Evolutionary conservation across 176 grass and related monocot species (phyloP), one percentile per base, ranked within the genome.

Genomic region (Otatea glauca): DNA sequence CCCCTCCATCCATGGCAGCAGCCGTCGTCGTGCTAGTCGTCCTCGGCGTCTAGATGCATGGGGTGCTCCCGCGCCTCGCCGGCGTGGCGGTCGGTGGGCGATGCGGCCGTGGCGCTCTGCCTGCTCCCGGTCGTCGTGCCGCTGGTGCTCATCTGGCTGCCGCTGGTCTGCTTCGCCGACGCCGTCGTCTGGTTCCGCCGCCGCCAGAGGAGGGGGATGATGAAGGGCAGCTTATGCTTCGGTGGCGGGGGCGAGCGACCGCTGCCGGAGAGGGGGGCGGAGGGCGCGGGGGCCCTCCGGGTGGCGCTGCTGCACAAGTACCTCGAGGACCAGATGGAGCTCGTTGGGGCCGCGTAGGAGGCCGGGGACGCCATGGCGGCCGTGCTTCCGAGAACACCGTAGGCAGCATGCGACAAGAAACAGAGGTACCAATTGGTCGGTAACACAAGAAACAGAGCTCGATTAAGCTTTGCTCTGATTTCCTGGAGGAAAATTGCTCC

Each of bases 311-410:
- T 96, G 81, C 76, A 80, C 13, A 84, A 86, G 81, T 96, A 96
- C 76, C 85, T 93, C 56, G 72, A 93, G 38, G 93, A 96, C 72
- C 93, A 96, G 91, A 69, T 93, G 88, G 84, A 85, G 86, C 91
- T 93, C 49, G 86, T 91, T 21, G 86, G 78, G 43, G 72, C 39
- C 21, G 49, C 6, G 18, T 12, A 5, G 1, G 59, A 44, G 8
- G 76, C 12, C 23, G 18, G 24, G 20, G 75, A 29, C 23, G 66
- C 45, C 80, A 42, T 42, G 56, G 24, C 51, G 62, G 71, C 27
- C 14, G 63, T 60, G 38, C 86, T 60, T 13, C 25, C 41, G 6
- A 21, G 32, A 55, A 79, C 24, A 25, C 35, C 17, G 56, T 13
- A 4, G 12, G 27, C 41, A 43, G 47, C 41, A 9, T 69, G 56